Percentiles rank a stretch among this genome's conserved stretches.
Conservation (phyloP, 179 eudicot genomes). For the Spergularia azorica region DNA sequence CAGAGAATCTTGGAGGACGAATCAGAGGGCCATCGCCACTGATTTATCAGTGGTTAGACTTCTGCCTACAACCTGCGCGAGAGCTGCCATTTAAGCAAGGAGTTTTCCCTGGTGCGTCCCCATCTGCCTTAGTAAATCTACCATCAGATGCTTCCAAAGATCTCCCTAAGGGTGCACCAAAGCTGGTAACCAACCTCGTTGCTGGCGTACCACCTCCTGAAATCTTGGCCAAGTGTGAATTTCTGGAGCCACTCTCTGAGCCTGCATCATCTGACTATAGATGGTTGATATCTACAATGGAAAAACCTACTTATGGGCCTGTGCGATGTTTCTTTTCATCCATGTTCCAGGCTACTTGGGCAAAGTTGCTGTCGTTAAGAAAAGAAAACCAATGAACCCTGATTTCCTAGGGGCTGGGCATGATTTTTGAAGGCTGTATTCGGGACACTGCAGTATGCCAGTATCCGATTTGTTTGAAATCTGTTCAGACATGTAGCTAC, state of each 20-base stretch:
- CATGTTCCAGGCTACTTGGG: constrained; percentile 26
- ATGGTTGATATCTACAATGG: constrained; percentile 51
- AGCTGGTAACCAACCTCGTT: constrained; percentile 73
- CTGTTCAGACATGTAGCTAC: not conserved
- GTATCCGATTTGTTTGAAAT: not conserved
- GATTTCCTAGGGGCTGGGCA: not conserved
- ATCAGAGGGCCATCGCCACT: constrained; percentile 88
- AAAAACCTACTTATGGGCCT: constrained; percentile 38
- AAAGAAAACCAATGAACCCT: not conserved
- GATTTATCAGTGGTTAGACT: constrained; percentile 83
- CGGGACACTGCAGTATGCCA: not conserved
- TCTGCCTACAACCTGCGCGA: constrained; percentile 84
- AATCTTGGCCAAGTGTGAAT: constrained; percentile 73
- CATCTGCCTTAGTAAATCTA: constrained; percentile 47
- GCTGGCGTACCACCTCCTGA: constrained; percentile 80
- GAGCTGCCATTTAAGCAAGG: constrained; percentile 71
- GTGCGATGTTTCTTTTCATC: constrained; percentile 28
- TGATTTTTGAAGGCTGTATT: not conserved
- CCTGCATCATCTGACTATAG: constrained; percentile 58
- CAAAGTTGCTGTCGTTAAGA: constrained; percentile 22
- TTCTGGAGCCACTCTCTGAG: constrained; percentile 82
- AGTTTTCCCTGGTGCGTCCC: constrained; percentile 79
- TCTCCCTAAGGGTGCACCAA: constrained; percentile 55
- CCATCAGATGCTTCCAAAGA: constrained; percentile 32
- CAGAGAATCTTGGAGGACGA: constrained; percentile 64